Evolutionary conservation across 202 grass and related monocot genomes (phyloP).

Genomic region (Digitaria exilis): DNA sequence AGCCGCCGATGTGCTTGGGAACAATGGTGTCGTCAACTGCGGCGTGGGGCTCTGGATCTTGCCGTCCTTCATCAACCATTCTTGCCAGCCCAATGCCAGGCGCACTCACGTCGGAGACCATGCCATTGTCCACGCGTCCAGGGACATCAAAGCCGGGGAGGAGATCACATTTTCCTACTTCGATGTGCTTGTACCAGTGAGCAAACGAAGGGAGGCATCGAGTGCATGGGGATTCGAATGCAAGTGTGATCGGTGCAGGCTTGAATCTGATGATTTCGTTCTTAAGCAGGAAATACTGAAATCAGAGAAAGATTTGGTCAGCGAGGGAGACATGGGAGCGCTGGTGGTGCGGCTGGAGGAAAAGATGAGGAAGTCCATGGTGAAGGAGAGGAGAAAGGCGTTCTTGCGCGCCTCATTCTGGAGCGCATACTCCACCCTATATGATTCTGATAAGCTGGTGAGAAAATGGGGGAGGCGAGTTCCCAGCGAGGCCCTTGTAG

Average conservation of each 20-base stretch:
- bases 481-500: constrained; percentile 44
- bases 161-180: constrained; percentile 84
- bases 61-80: constrained; percentile 91
- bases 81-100: constrained; percentile 70
- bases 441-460: constrained; percentile 60
- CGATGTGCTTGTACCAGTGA: constrained; percentile 61
- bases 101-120: constrained; percentile 71
- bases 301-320: constrained; percentile 45
- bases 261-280: constrained; percentile 45
- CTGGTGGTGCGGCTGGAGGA: constrained; percentile 64
- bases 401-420: constrained; percentile 86
- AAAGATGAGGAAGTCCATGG: constrained; percentile 59
- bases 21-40: constrained; percentile 45
- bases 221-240: constrained; percentile 78
- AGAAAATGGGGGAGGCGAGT: constrained; percentile 69
- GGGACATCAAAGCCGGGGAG: constrained; percentile 85
- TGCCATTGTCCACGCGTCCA: constrained; percentile 69
- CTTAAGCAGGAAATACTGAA: constrained; percentile 52
- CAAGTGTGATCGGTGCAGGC: constrained; percentile 69
- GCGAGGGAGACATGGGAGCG: constrained; percentile 46
- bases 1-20: constrained; percentile 56
- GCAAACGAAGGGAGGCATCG: constrained; percentile 54
- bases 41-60: constrained; percentile 84
- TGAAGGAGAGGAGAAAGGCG: constrained; percentile 71
- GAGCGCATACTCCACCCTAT: constrained; percentile 52